Conservation (phyloP, 257 asterid species). For the Avicennia marina region DNA sequence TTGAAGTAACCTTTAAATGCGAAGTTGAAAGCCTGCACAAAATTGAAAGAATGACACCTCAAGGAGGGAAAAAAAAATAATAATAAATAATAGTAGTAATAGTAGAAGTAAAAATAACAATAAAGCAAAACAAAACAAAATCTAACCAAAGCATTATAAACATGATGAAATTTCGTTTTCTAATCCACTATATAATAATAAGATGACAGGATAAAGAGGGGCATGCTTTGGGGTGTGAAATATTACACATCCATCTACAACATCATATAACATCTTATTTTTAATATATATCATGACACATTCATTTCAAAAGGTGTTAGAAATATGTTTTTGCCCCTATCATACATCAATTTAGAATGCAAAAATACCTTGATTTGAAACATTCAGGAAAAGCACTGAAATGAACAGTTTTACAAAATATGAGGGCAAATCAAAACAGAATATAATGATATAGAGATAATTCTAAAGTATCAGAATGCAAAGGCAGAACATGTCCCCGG, state of each 20-base stretch:
- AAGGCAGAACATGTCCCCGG: background rate
- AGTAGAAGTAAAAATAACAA: conserved; percentile 2
- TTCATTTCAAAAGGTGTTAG: background rate
- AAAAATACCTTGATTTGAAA: background rate
- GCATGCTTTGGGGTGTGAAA: background rate
- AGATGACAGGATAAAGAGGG: no score
- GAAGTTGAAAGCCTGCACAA: conserved; percentile 82
- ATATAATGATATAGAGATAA: background rate
- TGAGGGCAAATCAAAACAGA: background rate
- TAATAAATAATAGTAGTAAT: no score
- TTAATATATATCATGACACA: background rate
- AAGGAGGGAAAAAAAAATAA: no score
- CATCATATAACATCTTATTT: background rate
- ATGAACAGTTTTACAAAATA: background rate
- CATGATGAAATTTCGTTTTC: background rate
- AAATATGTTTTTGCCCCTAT: background rate
- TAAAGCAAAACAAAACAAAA: background rate
- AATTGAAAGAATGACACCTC: conserved; percentile 1
- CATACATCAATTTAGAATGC: background rate
- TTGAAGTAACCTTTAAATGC: conserved; percentile 94
- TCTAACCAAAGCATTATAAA: background rate
- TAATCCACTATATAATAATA: background rate
- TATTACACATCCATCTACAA: background rate
- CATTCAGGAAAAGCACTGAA: background rate
- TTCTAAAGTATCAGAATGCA: background rate